These are phyloP conservation scores for Podospora appendiculata DNA, from an alignment of 495 filamentous ascomycete species.

Conservation along the genomic window DNA sequence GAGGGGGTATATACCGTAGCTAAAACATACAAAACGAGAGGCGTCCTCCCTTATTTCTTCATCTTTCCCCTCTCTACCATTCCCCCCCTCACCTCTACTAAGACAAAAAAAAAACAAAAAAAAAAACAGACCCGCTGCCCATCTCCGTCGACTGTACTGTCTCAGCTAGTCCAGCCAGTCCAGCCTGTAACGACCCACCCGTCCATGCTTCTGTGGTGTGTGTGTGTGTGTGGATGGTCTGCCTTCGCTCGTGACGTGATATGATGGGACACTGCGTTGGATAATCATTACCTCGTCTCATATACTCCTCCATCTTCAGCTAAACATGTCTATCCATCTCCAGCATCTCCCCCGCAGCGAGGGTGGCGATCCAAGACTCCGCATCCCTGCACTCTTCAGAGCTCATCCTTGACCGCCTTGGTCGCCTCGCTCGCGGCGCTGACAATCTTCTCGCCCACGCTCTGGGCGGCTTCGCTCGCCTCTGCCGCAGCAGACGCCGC, in stretches of 20 bases:
- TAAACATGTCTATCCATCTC: not conserved
- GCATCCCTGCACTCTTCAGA: conserved; percentile 38
- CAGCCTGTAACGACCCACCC: too few species aligned
- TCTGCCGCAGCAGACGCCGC: conserved; percentile 7
- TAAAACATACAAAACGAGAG: too few species aligned
- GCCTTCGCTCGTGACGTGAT: too few species aligned
- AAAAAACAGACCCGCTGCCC: not conserved
- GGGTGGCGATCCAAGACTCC: not conserved
- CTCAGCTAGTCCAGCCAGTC: too few species aligned
- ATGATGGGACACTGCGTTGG: not conserved
- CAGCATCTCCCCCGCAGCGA: not conserved
- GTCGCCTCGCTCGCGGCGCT: conserved; percentile 31
- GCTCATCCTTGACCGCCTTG: conserved; percentile 52
- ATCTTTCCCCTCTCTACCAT: too few species aligned
- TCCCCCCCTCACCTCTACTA: too few species aligned
- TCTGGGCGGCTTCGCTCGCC: conserved; percentile 19
- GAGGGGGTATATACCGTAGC: too few species aligned
- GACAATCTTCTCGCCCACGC: conserved; percentile 23
- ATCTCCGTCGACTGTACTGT: not conserved
- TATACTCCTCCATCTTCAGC: not conserved
- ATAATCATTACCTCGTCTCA: conserved; percentile 10
- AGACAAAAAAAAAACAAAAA: not conserved
- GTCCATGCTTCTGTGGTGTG: too few species aligned
- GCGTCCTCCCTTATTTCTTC: too few species aligned
- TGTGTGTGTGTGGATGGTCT: too few species aligned